Base-by-base conservation (phyloP, 768 basidiomycete genomes). In the Amanita muscaria region DNA sequence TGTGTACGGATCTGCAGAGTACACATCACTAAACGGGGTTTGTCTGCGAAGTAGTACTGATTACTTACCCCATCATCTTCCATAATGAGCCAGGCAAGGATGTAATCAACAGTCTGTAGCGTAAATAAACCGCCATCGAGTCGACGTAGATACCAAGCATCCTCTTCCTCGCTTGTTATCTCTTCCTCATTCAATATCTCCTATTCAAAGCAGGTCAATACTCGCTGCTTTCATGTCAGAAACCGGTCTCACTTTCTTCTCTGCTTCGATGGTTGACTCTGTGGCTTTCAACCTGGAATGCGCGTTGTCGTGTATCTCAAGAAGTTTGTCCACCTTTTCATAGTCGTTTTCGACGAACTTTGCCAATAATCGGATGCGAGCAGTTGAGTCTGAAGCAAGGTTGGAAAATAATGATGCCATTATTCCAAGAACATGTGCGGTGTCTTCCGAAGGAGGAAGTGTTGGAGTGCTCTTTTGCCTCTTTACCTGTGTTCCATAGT, bases 261-360 rank as follows among this genome's bases (percentile, higher is more conserved):
- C 89, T 25, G 59, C 50, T 31, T 74, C 77, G 40, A 97, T 80
- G 41, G 84, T 83, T 25, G 64, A 62, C 30, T 96, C 80, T 2
- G 78, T 72, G 5, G 55, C 63, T 42, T 64, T 73, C 36, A 97
- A 64, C 10, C 87, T 71, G 7, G 62, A 64, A 30, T 72, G 69
- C 2, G 88, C 79, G 30, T 67, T 70, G 48, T 92, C 89, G 39
- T 93, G 69, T 51, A 91, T 76, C 56, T 98, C 94, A 19, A 96
- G 64, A 23, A 99, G 67, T 54, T 93, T 88, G 60, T 98, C 96
- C 6, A 88, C 79, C 60, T 99, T 98, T 59, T 93, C 91, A 56
- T 96, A 99, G 42, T 84, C 78, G 21, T 65, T 73, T 61, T 98
- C 94, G 11, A 96, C 90, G 53, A 98, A 99, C 63, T 99, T 99